Percentiles rank a stretch among this genome's conserved stretches.
Evolutionary conservation across 2,329 filamentous ascomycete species (phyloP).

Genomic region (Escovopsis sp.): DNA sequence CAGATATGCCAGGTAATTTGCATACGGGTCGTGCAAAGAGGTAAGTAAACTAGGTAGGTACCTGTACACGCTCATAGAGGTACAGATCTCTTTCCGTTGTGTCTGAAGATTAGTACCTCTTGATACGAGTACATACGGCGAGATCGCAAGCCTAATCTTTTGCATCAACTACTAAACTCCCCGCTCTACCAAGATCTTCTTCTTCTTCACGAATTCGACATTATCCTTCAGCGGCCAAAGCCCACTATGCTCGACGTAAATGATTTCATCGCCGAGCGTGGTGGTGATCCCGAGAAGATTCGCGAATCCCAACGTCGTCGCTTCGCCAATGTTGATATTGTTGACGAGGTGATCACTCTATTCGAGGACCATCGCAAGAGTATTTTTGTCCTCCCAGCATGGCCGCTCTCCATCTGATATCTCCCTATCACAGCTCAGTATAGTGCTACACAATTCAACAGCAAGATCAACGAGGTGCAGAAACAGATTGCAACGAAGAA

Average conservation of each 20-base stretch:
- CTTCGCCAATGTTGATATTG: constrained; percentile 63
- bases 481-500: constrained; percentile 87
- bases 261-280: constrained; percentile 73
- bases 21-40: too few relatives aligned
- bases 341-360: constrained; percentile 79
- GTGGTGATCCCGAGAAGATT: constrained; percentile 82
- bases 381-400: constrained; percentile 19
- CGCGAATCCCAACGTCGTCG: constrained; percentile 80
- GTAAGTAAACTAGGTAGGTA: too few relatives aligned
- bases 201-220: too few relatives aligned
- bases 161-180: too few relatives aligned
- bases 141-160: too few relatives aligned
- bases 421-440: constrained; percentile 41
- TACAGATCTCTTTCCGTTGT: too few relatives aligned
- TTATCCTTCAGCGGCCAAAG: too few relatives aligned
- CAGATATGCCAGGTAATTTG: too few relatives aligned
- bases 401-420: background rate
- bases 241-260: constrained; percentile 56
- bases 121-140: too few relatives aligned
- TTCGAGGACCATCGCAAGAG: constrained; percentile 76
- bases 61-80: too few relatives aligned
- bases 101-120: too few relatives aligned
- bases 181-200: too few relatives aligned
- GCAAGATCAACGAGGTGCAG: constrained; percentile 75
- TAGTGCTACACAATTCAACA: constrained; percentile 63